Percentiles rank a stretch among this genome's conserved stretches.
Conservation (phyloP, 306 rosid species). For the Citrullus mucosospermus region DNA sequence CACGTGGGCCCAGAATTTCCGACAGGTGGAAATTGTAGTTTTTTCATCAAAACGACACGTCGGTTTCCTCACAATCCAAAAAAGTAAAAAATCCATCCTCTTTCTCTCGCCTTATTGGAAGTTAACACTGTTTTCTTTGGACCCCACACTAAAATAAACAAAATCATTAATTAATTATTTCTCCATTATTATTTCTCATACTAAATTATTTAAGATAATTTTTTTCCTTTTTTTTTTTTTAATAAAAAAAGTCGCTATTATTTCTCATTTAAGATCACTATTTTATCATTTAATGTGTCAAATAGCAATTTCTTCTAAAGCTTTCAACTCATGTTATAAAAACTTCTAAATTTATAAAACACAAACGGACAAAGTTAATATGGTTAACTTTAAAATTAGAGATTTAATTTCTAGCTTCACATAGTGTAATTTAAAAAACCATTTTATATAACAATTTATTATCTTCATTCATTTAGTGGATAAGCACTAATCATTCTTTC, state of each 20-base stretch:
- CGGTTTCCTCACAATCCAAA: not conserved
- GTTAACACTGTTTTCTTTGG: not conserved
- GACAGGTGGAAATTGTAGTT: not conserved
- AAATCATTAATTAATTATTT: not conserved
- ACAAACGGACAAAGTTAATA: too few relatives aligned
- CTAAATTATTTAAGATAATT: too few relatives aligned
- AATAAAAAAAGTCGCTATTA: not conserved
- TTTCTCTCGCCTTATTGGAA: not conserved
- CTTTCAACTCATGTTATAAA: too few relatives aligned
- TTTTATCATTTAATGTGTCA: not conserved
- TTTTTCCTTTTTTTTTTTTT: too few relatives aligned
- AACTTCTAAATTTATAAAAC: too few relatives aligned
- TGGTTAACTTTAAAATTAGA: too few relatives aligned
- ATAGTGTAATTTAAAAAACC: too few relatives aligned
- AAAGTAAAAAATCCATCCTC: not conserved
- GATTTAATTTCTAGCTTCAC: too few relatives aligned
- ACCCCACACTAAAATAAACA: not conserved
- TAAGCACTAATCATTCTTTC: too few relatives aligned
- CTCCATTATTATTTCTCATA: not conserved
- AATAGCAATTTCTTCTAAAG: not conserved
- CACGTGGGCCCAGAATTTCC: not conserved
- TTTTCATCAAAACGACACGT: not conserved
- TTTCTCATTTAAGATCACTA: not conserved
- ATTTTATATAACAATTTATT: too few relatives aligned
- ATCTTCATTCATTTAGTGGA: too few relatives aligned